These are phyloP conservation scores for Hypoxylon perforatum DNA, from an alignment of 495 filamentous ascomycete genomes.

Conservation along the genomic window DNA sequence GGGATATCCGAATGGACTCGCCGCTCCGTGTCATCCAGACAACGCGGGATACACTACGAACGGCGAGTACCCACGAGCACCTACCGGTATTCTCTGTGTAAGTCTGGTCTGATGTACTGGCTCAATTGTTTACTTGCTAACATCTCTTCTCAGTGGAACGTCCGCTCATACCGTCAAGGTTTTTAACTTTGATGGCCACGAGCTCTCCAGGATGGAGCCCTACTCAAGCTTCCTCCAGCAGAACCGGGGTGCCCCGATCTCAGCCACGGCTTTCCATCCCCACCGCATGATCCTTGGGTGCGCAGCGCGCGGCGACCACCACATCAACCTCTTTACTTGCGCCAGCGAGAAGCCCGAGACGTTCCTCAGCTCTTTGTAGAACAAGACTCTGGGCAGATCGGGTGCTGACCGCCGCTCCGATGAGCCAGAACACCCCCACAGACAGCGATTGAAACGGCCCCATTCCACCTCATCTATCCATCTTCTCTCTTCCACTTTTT, in stretches of 20 bases:
- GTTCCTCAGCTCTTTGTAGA: constrained; percentile 31
- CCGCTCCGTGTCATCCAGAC: constrained; percentile 78
- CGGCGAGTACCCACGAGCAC: constrained; percentile 94
- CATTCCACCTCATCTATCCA: background rate
- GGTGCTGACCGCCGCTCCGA: background rate
- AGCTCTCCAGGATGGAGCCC: constrained; percentile 84
- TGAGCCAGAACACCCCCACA: background rate
- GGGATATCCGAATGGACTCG: constrained; percentile 90
- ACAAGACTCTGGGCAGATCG: background rate
- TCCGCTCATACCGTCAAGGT: constrained; percentile 88
- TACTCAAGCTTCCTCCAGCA: constrained; percentile 88
- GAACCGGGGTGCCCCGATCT: constrained; percentile 79
- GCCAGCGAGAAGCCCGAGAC: constrained; percentile 51
- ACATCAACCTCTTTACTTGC: constrained; percentile 79
- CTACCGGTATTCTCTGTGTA: constrained; percentile 96
- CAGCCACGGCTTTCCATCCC: constrained; percentile 93
- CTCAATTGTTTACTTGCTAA: constrained; percentile 42
- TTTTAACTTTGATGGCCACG: constrained; percentile 84
- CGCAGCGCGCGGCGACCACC: constrained; percentile 75
- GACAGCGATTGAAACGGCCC: background rate
- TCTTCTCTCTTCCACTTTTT: background rate
- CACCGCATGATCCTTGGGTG: constrained; percentile 92
- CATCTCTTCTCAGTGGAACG: constrained; percentile 71
- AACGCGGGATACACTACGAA: constrained; percentile 81
- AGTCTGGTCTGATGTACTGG: constrained; percentile 51